Evolutionary conservation across 495 filamentous ascomycete species (phyloP).

Genomic region (Penicillium canariense): DNA sequence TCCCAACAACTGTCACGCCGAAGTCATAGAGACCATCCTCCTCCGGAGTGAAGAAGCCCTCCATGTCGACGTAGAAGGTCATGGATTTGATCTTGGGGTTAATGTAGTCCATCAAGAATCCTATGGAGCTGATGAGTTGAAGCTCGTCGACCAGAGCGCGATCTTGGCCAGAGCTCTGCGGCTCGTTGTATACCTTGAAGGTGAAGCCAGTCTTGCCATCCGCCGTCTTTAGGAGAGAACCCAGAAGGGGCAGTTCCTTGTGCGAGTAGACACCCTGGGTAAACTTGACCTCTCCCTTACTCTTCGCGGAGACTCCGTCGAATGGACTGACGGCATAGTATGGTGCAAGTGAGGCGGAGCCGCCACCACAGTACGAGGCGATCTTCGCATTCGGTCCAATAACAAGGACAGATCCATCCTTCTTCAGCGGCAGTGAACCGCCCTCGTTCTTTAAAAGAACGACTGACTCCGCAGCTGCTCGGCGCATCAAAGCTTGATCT

Average conservation of each 20-base stretch:
- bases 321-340: constrained; percentile 69
- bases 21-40: constrained; percentile 65
- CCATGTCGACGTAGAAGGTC: constrained; percentile 55
- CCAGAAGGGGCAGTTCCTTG: constrained; percentile 54
- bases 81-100: constrained; percentile 46
- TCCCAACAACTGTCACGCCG: constrained; percentile 69
- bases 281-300: constrained; percentile 36
- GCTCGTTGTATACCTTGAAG: constrained; percentile 56
- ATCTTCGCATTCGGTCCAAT: constrained; percentile 76
- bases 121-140: constrained; percentile 46
- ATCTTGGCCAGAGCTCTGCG: constrained; percentile 31
- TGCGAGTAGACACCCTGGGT: constrained; percentile 55
- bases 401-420: constrained; percentile 59
- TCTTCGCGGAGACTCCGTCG: constrained; percentile 53
- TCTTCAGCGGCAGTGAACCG: constrained; percentile 57
- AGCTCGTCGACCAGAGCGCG: constrained; percentile 49
- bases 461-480: constrained; percentile 62
- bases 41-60: constrained; percentile 53
- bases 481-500: constrained; percentile 57
- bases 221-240: constrained; percentile 39
- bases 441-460: constrained; percentile 74
- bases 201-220: constrained; percentile 50
- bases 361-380: constrained; percentile 71
- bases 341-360: constrained; percentile 68
- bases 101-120: constrained; percentile 59